A percentile compares a stretch with the other conserved stretches of the same genome.
Evolutionary conservation across 352 stramenopile genomes (phyloP).

Genomic region (Globisporangium mamillatum): DNA sequence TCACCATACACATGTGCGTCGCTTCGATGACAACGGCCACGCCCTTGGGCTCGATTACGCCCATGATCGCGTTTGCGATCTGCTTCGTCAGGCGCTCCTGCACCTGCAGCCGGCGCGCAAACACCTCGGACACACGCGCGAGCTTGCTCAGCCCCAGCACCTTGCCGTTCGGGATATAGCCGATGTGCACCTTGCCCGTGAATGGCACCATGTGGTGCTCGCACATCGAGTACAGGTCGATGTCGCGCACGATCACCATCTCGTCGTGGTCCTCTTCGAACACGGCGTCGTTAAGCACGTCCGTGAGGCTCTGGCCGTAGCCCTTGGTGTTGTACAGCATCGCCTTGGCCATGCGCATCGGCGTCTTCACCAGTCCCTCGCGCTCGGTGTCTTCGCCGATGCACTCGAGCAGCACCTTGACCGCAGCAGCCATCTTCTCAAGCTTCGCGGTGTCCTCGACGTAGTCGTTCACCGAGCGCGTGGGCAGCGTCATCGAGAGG

Average conservation of each 20-base stretch:
- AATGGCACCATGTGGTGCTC: constrained; percentile 99
- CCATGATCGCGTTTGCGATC: constrained; percentile 98
- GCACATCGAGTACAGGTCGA: constrained; percentile 98
- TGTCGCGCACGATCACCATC: constrained; percentile 99
- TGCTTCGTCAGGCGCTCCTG: constrained; percentile 99
- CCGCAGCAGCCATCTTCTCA: constrained; percentile 92
- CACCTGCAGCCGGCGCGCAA: constrained; percentile 95
- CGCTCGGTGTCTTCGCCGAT: constrained; percentile 94
- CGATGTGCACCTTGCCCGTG: constrained; percentile 95
- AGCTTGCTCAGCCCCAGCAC: constrained; percentile 99
- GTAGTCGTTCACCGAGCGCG: constrained; percentile 57
- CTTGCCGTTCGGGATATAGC: constrained; percentile 94
- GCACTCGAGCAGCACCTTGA: constrained; percentile 90
- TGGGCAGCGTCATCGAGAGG: constrained; percentile 67
- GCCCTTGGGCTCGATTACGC: constrained; percentile 95
- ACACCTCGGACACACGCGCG: constrained; percentile 97
- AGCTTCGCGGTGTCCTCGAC: constrained; percentile 78
- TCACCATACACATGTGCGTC: constrained; percentile 99
- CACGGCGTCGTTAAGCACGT: constrained; percentile 96
- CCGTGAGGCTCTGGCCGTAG: constrained; percentile 88
- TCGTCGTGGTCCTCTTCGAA: constrained; percentile 98
- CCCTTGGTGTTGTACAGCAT: constrained; percentile 96
- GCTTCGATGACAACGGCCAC: constrained; percentile 99
- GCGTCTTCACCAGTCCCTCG: constrained; percentile 95
- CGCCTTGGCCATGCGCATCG: constrained; percentile 96